A percentile compares a stretch with the other conserved stretches of the same genome.
phyloP scores from a whole-genome alignment of 768 basidiomycete species.

The Pulveroboletus ravenelii region DNA sequence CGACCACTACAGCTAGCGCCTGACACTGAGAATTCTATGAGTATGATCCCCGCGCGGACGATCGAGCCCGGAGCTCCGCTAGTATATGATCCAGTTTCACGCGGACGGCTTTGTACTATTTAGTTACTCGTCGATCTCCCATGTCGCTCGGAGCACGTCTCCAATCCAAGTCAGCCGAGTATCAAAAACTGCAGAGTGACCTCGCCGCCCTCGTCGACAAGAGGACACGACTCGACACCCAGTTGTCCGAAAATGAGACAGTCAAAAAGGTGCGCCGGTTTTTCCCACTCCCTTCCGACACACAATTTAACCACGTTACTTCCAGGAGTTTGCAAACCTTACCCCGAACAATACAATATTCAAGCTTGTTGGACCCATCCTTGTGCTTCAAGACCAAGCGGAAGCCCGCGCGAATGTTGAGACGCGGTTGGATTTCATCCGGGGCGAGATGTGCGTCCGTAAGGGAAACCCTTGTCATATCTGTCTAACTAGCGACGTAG shows the following conservation, averaged over 20 bases:
- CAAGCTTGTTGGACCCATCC: slow-evolving; percentile 87
- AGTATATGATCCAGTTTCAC: background rate
- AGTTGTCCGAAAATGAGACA: slow-evolving; percentile 85
- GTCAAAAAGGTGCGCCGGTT: slow-evolving; percentile 69
- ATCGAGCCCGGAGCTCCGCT: too few relatives aligned
- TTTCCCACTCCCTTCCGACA: background rate
- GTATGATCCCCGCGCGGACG: too few relatives aligned
- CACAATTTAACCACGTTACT: background rate
- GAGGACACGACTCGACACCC: slow-evolving; percentile 83
- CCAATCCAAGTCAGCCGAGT: slow-evolving; percentile 68
- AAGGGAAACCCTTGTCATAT: background rate
- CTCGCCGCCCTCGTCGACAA: slow-evolving; percentile 70
- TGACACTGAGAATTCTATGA: background rate
- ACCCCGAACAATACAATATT: slow-evolving; percentile 76
- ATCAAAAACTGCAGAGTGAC: slow-evolving; percentile 77
- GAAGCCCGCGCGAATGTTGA: slow-evolving; percentile 88
- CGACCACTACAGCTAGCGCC: background rate
- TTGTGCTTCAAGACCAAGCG: slow-evolving; percentile 81
- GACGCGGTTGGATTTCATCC: slow-evolving; percentile 86
- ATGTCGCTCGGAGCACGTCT: slow-evolving; percentile 59
- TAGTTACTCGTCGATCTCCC: slow-evolving; percentile 10
- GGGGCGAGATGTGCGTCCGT: slow-evolving; percentile 69
- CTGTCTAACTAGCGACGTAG: slow-evolving; percentile 32
- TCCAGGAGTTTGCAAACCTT: slow-evolving; percentile 76
- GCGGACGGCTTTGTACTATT: slow-evolving; percentile 3